Conservation (phyloP, 2,329 filamentous ascomycete genomes). For the Thelonectria rubi region DNA sequence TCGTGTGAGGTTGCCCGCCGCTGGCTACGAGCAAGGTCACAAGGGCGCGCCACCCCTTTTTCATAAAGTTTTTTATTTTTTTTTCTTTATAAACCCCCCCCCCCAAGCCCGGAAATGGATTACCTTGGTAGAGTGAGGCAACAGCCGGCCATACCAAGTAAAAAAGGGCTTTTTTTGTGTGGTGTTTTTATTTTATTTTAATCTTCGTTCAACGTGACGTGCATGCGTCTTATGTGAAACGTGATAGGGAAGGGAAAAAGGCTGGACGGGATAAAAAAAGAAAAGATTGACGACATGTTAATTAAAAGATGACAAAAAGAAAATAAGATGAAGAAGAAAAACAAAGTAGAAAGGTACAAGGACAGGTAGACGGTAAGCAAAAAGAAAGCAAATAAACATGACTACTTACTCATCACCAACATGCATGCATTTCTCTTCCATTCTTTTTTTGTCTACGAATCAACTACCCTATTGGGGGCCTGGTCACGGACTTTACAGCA, state of each 20-base stretch:
- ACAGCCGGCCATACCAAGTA: too few relatives aligned
- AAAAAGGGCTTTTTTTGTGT: not conserved
- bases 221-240: not conserved
- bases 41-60: not conserved
- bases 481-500: constrained; percentile 33
- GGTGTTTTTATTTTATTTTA: not conserved
- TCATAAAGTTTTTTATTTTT: too few relatives aligned
- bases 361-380: not conserved
- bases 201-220: not conserved
- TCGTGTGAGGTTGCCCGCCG: constrained; percentile 17
- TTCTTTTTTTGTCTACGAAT: too few relatives aligned
- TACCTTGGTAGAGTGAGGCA: too few relatives aligned
- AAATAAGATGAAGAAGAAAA: not conserved
- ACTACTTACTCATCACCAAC: too few relatives aligned
- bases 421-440: too few relatives aligned
- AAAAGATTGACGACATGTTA: too few relatives aligned
- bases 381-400: not conserved
- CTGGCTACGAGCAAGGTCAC: constrained; percentile 23
- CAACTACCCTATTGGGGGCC: constrained; percentile 32
- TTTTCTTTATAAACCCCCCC: not conserved
- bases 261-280: too few relatives aligned
- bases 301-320: too few relatives aligned
- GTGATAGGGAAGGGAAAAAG: too few relatives aligned
- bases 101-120: too few relatives aligned
- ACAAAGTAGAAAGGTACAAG: not conserved